Evolutionary conservation across 1,284 basidiomycete species (phyloP).

Genomic region (Pyrrhoderma noxium): DNA sequence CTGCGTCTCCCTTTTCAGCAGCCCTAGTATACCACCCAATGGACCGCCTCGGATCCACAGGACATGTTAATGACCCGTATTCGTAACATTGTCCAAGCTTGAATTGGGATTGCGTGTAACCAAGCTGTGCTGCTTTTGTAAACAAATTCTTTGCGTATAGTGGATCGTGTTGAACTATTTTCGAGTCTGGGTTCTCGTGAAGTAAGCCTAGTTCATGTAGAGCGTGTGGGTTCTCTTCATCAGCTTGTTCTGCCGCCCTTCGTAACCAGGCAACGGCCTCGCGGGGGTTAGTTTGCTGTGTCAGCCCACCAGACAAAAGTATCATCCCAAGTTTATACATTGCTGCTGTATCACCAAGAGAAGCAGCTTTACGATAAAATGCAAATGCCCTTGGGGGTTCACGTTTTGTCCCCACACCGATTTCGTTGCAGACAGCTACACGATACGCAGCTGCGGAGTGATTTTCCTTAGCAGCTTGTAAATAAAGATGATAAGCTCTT

Average conservation of each 20-base stretch:
- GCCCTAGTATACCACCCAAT: constrained; percentile 99
- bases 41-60: constrained; percentile 86
- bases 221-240: constrained; percentile 97
- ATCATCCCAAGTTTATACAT: constrained; percentile 99
- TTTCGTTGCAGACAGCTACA: constrained; percentile 98
- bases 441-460: constrained; percentile 94
- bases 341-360: constrained; percentile 92
- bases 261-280: constrained; percentile 95
- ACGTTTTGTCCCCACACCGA: constrained; percentile 94
- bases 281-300: constrained; percentile 79
- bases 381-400: constrained; percentile 86
- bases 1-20: constrained; percentile 89
- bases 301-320: constrained; percentile 78
- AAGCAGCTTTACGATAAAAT: constrained; percentile 96
- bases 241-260: constrained; percentile 93
- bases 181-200: constrained; percentile 71
- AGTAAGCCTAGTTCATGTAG: constrained; percentile 93
- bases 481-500: constrained; percentile 95
- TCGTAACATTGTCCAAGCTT: constrained; percentile 95
- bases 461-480: constrained; percentile 97
- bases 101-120: constrained; percentile 91
- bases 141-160: constrained; percentile 81
- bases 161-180: constrained; percentile 67
- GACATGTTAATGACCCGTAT: constrained; percentile 84
- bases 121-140: constrained; percentile 88